Percentiles rank a stretch among this genome's conserved stretches.
phyloP scores from a whole-genome alignment of 2,329 filamentous ascomycete genomes.

The Fusarium lyarnte region DNA sequence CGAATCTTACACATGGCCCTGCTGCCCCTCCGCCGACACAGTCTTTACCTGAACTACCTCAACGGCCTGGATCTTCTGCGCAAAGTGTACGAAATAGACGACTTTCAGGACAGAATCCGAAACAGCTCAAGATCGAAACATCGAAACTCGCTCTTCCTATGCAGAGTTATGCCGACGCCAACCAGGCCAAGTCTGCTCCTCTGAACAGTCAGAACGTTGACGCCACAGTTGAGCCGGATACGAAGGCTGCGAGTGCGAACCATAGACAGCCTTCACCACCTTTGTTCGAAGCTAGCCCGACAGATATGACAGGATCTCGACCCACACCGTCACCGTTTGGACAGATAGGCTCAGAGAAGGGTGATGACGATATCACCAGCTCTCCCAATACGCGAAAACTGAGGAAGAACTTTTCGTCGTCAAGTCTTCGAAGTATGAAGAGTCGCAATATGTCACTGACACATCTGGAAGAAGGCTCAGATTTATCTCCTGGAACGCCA shows the following conservation, averaged over 20 bases:
- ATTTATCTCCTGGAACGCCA: slow-evolving; percentile 78
- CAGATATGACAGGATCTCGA: slow-evolving; percentile 38
- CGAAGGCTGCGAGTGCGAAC: slow-evolving; percentile 13
- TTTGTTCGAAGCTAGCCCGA: slow-evolving; percentile 42
- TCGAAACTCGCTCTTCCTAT: slow-evolving; percentile 43
- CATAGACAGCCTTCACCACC: slow-evolving; percentile 41
- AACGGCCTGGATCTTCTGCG: slow-evolving; percentile 46
- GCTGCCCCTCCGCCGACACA: slow-evolving; percentile 60
- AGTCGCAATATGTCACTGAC: slow-evolving; percentile 77
- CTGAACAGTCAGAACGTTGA: slow-evolving; percentile 15
- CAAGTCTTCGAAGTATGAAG: slow-evolving; percentile 76
- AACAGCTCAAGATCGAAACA: slow-evolving; percentile 91
- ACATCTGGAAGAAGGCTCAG: slow-evolving; percentile 68
- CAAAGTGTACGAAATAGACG: slow-evolving; percentile 77
- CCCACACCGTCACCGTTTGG: slow-evolving; percentile 46
- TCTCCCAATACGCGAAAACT: slow-evolving; percentile 64
- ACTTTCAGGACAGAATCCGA: slow-evolving; percentile 81
- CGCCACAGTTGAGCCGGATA: slow-evolving; percentile 1
- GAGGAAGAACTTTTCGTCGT: slow-evolving; percentile 75
- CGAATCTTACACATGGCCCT: slow-evolving; percentile 38
- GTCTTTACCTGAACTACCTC: slow-evolving; percentile 57
- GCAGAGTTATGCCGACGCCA: slow-evolving; percentile 20
- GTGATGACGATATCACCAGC: slow-evolving; percentile 54
- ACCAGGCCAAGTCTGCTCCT: slow-evolving; percentile 21
- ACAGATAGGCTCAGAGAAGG: slow-evolving; percentile 47